These are phyloP conservation scores for Oxyria digyna DNA, from an alignment of 148 eudicot genomes.

Conservation along the genomic window DNA sequence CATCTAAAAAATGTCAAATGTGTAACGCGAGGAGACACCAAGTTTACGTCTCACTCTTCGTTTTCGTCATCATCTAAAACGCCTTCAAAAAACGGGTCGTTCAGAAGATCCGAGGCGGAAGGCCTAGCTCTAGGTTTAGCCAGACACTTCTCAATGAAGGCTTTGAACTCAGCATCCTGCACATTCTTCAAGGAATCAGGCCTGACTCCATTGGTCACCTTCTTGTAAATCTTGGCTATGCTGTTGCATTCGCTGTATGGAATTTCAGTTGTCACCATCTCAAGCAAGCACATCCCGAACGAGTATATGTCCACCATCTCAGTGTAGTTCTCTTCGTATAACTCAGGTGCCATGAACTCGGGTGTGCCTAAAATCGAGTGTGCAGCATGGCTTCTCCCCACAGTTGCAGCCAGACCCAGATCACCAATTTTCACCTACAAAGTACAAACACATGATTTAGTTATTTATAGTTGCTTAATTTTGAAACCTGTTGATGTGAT, in stretches of 20 bases:
- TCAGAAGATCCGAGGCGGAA: constrained; percentile 58
- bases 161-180: constrained; percentile 39
- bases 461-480: no score
- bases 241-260: constrained; percentile 73
- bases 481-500: no score
- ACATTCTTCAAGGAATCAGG: constrained; percentile 52
- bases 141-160: constrained; percentile 66
- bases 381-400: constrained; percentile 52
- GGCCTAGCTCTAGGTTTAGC: constrained; percentile 62
- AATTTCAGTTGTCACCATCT: constrained; percentile 67
- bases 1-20: not conserved
- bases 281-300: constrained; percentile 67
- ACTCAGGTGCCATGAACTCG: constrained; percentile 83
- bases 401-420: constrained; percentile 59
- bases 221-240: constrained; percentile 53
- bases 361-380: constrained; percentile 73
- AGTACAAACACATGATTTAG: no score
- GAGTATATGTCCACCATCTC: constrained; percentile 69
- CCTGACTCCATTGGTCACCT: constrained; percentile 46
- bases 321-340: constrained; percentile 64
- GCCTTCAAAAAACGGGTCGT: constrained; percentile 49
- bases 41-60: not conserved
- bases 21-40: not conserved
- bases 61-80: constrained; percentile 39
- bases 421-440: constrained; percentile 76